These are phyloP conservation scores for Garcileccinum viscosum DNA, from an alignment of 1,284 basidiomycete species.

Conservation along the genomic window DNA sequence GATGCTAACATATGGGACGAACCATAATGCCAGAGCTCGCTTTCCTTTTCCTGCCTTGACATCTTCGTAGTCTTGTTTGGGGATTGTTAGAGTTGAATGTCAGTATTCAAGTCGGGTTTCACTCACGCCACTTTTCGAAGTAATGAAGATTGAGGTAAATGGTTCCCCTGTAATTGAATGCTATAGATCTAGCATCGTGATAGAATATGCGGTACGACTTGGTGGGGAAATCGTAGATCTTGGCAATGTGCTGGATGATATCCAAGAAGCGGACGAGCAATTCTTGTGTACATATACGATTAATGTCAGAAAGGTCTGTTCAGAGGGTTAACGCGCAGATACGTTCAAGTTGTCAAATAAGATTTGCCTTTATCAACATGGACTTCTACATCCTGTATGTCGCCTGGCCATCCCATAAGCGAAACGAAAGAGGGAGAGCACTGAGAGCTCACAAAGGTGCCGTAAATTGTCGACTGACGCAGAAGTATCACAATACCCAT, in stretches of 20 bases:
- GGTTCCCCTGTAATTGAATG: slow-evolving; percentile 90
- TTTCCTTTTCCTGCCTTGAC: slow-evolving; percentile 60
- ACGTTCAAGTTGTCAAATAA: background rate
- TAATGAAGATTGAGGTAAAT: slow-evolving; percentile 91
- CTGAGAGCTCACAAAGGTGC: background rate
- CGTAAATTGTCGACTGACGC: background rate
- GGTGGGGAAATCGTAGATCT: slow-evolving; percentile 67
- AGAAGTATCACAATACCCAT: slow-evolving; percentile 2
- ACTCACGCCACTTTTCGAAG: slow-evolving; percentile 78
- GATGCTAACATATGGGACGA: background rate
- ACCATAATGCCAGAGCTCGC: slow-evolving; percentile 82
- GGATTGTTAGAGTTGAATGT: slow-evolving; percentile 22
- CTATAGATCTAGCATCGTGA: slow-evolving; percentile 85
- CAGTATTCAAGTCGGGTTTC: background rate
- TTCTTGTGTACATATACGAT: slow-evolving; percentile 54
- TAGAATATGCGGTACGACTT: slow-evolving; percentile 85
- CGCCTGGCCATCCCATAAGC: background rate
- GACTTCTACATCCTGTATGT: background rate
- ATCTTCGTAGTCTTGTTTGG: slow-evolving; percentile 65
- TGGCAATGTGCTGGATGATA: slow-evolving; percentile 60
- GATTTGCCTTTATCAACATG: background rate
- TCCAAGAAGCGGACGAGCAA: slow-evolving; percentile 67
- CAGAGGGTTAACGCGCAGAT: background rate
- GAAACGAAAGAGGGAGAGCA: background rate
- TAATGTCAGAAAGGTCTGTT: slow-evolving; percentile 38